Percentiles rank a stretch among this genome's conserved stretches.
Conservation (phyloP, 2,329 filamentous ascomycete species). For the Ceratocystis cacaofunesta region DNA sequence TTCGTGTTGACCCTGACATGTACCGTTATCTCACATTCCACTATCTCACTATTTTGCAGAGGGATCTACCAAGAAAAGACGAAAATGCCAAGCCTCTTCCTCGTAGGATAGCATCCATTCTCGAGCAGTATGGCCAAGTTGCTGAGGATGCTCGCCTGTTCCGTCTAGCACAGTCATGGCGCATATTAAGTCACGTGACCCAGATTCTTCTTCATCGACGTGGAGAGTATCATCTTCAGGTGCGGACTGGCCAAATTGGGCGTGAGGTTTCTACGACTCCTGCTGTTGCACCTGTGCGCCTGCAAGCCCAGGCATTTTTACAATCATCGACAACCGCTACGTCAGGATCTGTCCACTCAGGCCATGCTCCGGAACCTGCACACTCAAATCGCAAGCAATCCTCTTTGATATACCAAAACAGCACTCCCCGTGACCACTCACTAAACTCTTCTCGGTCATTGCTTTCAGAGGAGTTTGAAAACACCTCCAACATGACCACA, state of each 20-base stretch:
- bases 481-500: slow-evolving; percentile 47
- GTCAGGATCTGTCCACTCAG: background rate
- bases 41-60: slow-evolving; percentile 41
- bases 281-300: slow-evolving; percentile 12
- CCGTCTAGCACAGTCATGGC: slow-evolving; percentile 50
- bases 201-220: slow-evolving; percentile 38
- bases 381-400: background rate
- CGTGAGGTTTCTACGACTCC: slow-evolving; percentile 6
- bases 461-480: slow-evolving; percentile 42
- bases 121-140: slow-evolving; percentile 43
- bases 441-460: slow-evolving; percentile 29
- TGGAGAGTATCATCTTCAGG: slow-evolving; percentile 42
- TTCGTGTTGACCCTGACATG: slow-evolving; percentile 33
- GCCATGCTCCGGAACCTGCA: background rate
- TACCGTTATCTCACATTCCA: slow-evolving; percentile 42
- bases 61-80: slow-evolving; percentile 29
- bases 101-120: slow-evolving; percentile 34
- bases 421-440: background rate
- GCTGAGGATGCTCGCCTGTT: slow-evolving; percentile 43
- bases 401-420: background rate
- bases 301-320: background rate
- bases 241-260: slow-evolving; percentile 22
- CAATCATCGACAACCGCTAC: background rate
- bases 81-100: slow-evolving; percentile 27
- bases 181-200: slow-evolving; percentile 42